Percentiles rank a stretch among this genome's conserved stretches.
phyloP scores from a whole-genome alignment of 805 yeast genomes.

The Helenozyma rhizophorensis region DNA sequence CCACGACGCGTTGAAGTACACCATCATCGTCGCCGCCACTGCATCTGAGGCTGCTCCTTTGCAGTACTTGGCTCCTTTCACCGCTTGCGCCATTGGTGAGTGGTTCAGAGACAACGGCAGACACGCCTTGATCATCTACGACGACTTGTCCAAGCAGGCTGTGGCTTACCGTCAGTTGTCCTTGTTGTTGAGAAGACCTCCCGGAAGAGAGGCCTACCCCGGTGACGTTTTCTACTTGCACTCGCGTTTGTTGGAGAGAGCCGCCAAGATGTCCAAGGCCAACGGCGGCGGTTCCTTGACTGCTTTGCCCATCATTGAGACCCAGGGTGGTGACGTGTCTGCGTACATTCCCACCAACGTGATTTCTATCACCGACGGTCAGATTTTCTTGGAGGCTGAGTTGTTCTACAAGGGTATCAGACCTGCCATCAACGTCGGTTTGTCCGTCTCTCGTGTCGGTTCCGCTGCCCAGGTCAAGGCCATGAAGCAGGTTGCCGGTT shows the following conservation, averaged over 20 bases:
- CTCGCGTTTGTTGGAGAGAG: conserved; percentile 93
- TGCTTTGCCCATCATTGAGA: conserved; percentile 94
- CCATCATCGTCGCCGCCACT: conserved; percentile 98
- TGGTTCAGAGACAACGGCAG: conserved; percentile 99
- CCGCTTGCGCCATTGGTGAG: conserved; percentile 99
- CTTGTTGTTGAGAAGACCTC: conserved; percentile 93
- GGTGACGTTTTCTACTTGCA: conserved; percentile 96
- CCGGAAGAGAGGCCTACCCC: conserved; percentile 96
- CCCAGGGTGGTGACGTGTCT: conserved; percentile 99
- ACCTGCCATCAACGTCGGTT: conserved; percentile 99
- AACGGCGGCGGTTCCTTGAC: conserved; percentile 93
- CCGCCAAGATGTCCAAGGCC: conserved; percentile 91
- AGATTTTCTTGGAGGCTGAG: conserved; percentile 98
- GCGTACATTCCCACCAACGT: conserved; percentile 98
- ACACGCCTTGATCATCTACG: conserved; percentile 95
- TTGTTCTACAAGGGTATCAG: conserved; percentile 99
- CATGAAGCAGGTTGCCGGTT: conserved; percentile 99
- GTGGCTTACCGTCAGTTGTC: conserved; percentile 99
- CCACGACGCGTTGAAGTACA: conserved; percentile 95
- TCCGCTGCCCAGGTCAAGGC: conserved; percentile 99
- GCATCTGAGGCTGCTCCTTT: conserved; percentile 99
- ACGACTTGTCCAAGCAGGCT: conserved; percentile 98
- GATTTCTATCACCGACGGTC: conserved; percentile 96
- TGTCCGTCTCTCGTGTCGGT: conserved; percentile 99
- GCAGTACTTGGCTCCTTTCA: conserved; percentile 99